Conservation (phyloP, 2,329 filamentous ascomycete species). For the Fusarium pseudograminearum region DNA sequence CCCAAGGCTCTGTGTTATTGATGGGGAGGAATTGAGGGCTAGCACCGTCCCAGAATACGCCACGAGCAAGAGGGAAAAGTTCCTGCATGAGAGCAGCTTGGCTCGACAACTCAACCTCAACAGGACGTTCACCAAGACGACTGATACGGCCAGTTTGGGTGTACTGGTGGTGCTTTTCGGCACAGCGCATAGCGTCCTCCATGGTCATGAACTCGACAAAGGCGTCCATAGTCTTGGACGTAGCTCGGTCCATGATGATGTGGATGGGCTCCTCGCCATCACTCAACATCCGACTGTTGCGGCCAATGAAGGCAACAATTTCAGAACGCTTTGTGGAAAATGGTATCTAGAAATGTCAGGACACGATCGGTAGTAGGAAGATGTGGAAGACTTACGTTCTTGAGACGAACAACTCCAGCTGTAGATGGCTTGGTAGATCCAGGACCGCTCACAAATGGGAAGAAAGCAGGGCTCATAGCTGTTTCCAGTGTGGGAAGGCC, state of each 20-base stretch:
- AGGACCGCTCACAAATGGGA: slow-evolving; percentile 61
- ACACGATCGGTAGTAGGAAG: not conserved
- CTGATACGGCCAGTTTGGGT: slow-evolving; percentile 55
- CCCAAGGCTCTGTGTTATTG: slow-evolving; percentile 58
- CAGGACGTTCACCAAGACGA: slow-evolving; percentile 68
- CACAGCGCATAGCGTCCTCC: slow-evolving; percentile 65
- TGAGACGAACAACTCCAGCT: slow-evolving; percentile 62
- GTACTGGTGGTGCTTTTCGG: slow-evolving; percentile 61
- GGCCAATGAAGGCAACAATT: slow-evolving; percentile 69
- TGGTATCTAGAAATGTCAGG: slow-evolving; percentile 62
- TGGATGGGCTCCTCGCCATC: slow-evolving; percentile 69
- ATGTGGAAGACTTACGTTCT: slow-evolving; percentile 58
- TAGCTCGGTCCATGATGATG: slow-evolving; percentile 73
- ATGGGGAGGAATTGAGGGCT: slow-evolving; percentile 56
- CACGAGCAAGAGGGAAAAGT: slow-evolving; percentile 70
- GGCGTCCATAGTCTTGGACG: slow-evolving; percentile 71
- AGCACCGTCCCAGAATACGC: slow-evolving; percentile 66
- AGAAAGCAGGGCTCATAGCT: slow-evolving; percentile 56
- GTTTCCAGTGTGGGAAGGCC: slow-evolving; percentile 52
- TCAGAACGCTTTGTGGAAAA: slow-evolving; percentile 66
- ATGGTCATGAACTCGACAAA: slow-evolving; percentile 69
- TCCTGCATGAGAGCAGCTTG: slow-evolving; percentile 69
- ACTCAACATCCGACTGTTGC: slow-evolving; percentile 66
- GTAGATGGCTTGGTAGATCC: slow-evolving; percentile 48
- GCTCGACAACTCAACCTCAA: slow-evolving; percentile 68